phyloP scores from a whole-genome alignment of 208 protist genomes.

The Borovskyia barvae region DNA sequence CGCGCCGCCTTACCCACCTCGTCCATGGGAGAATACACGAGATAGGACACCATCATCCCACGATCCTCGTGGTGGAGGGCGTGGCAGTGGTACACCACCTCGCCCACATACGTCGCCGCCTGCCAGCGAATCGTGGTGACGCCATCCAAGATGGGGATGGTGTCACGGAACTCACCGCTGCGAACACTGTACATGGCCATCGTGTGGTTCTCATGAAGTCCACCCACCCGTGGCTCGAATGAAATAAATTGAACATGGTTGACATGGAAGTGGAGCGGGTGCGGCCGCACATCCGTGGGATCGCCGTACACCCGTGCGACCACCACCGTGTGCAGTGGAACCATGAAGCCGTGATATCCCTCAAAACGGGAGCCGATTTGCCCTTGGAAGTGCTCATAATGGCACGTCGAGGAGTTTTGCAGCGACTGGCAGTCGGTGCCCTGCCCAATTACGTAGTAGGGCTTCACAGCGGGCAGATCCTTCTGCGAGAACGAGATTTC shows the following conservation, averaged over 20 bases:
- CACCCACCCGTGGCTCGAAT: constrained; percentile 67
- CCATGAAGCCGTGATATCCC: constrained; percentile 63
- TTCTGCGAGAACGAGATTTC: constrained; percentile 78
- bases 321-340: constrained; percentile 61
- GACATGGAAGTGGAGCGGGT: constrained; percentile 85
- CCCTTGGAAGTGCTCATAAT: constrained; percentile 71
- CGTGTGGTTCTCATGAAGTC: constrained; percentile 67
- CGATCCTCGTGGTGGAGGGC: constrained; percentile 73
- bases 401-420: constrained; percentile 52
- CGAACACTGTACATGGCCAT: constrained; percentile 67
- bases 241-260: constrained; percentile 85
- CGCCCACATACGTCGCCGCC: constrained; percentile 67
- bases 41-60: constrained; percentile 86
- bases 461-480: constrained; percentile 18
- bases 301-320: constrained; percentile 71
- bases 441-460: constrained; percentile 77
- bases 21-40: constrained; percentile 38
- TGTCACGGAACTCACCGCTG: constrained; percentile 71
- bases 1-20: constrained; percentile 13
- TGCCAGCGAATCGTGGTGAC: constrained; percentile 81
- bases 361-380: constrained; percentile 17
- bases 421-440: constrained; percentile 64
- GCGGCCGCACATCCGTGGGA: constrained; percentile 58
- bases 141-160: constrained; percentile 84
- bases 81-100: constrained; percentile 89